phyloP scores from a whole-genome alignment of 2,329 filamentous ascomycete species.

The Ceratocystis cacaofunesta region DNA sequence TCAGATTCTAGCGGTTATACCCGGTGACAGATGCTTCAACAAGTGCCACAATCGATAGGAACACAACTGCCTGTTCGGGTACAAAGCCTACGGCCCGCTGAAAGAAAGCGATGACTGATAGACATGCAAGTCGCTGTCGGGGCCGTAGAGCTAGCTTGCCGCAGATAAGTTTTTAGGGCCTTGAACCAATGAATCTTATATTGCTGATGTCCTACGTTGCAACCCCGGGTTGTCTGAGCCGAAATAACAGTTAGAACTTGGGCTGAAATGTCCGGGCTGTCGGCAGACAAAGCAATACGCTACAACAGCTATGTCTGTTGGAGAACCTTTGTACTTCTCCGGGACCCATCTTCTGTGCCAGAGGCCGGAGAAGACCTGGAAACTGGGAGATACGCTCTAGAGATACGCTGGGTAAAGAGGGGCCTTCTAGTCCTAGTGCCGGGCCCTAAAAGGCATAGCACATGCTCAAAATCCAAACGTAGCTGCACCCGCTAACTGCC shows the following conservation, averaged over 20 bases:
- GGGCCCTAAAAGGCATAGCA: neutral
- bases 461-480: neutral
- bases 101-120: neutral
- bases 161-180: neutral
- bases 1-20: neutral
- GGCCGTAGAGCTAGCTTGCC: neutral
- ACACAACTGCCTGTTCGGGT: neutral
- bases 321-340: too few species aligned
- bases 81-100: neutral
- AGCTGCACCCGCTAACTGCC: neutral
- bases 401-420: neutral
- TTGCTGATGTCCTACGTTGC: neutral
- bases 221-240: too few species aligned
- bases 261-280: too few species aligned
- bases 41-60: neutral
- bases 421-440: neutral
- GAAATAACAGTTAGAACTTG: too few species aligned
- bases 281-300: too few species aligned
- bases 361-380: neutral
- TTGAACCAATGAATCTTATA: neutral
- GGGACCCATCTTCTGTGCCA: too few species aligned
- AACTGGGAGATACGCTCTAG: neutral
- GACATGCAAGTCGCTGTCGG: neutral
- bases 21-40: neutral
- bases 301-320: too few species aligned